A percentile compares a stretch with the other conserved stretches of the same genome.
Conservation (phyloP, 148 eudicot genomes). For the Drosera capensis region DNA sequence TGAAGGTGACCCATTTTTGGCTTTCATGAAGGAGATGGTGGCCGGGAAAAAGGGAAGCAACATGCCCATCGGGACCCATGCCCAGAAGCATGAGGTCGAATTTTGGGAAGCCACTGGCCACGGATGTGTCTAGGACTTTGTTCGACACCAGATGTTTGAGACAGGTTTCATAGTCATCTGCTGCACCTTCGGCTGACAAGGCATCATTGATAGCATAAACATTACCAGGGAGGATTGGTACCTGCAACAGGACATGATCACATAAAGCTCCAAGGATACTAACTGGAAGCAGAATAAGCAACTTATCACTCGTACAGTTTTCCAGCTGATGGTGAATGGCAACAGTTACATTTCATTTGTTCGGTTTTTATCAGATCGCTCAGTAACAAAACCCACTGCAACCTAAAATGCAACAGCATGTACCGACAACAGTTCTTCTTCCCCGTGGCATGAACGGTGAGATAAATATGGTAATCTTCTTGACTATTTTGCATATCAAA, state of each 20-base stretch:
- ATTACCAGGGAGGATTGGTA: conserved; percentile 30
- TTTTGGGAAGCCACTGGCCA: conserved; percentile 33
- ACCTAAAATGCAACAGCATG: too few species aligned
- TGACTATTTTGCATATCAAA: too few species aligned
- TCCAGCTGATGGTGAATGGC: too few species aligned
- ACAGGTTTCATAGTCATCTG: conserved; percentile 45
- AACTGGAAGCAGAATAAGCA: neutral
- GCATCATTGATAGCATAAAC: conserved; percentile 43
- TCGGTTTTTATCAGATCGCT: too few species aligned
- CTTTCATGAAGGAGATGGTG: conserved; percentile 38
- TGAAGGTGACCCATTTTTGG: conserved; percentile 47
- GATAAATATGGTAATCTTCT: too few species aligned
- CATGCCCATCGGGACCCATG: conserved; percentile 77
- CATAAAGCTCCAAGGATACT: neutral
- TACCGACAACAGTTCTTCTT: too few species aligned
- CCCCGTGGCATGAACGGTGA: too few species aligned
- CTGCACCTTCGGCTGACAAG: conserved; percentile 43
- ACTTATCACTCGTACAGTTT: too few species aligned
- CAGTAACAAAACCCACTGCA: too few species aligned
- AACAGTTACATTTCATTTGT: too few species aligned
- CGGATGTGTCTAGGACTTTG: conserved; percentile 24
- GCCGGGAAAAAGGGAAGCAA: conserved; percentile 57
- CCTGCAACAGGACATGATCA: conserved; percentile 19
- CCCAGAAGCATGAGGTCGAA: conserved; percentile 63
- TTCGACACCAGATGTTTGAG: conserved; percentile 32